Base-by-base conservation (phyloP, 1,139 yeast species). In the Hemisphaericaspora subhashii region DNA sequence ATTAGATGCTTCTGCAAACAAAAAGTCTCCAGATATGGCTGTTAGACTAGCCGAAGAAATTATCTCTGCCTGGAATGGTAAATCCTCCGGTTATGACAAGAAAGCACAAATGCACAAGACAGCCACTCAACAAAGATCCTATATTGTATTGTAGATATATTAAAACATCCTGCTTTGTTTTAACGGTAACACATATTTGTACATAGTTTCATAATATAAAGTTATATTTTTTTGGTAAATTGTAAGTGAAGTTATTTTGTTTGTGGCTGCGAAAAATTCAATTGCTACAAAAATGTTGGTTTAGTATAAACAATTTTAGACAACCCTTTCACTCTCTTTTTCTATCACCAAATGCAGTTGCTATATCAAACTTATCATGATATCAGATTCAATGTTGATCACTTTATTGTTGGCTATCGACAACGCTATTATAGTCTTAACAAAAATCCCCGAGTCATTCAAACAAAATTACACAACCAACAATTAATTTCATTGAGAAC, bases 11-110 rank as follows among this genome's bases (percentile, higher is more conserved):
- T 79, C 95, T 21, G 74, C 79, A 41, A 83, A 83, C 58, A 83
- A 95, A 61, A 83, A 81, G 39, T 81, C 92, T 15, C 79, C 81
- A 44, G 94, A 86, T 54, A 85, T 85, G 54, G 73, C 95, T 1
- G 97, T 92, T 23, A 78, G 98, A 56, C 73, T 92, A 43, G 92
- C 92, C 24, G 98, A 92, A 64, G 98, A 92, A 62, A 77, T 92
- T 44, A 62, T 88, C 32, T 71, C 85, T 39, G 94, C 94, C 22
- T 73, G 73, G 52, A 81, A 79, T 53, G 96, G 96, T 38, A 81
- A 80, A 58, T 81, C 94, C 33, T 73, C 90, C 31, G 92, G 95
- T 21, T 86, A 80, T 61, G 97, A 87, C 45, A 89, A 86, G 71
- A 83, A 83, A 65, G 78, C 81, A 35, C 83, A 79, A 55, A 81